Evolutionary conservation across 2,329 filamentous ascomycete species (phyloP), one percentile per base, ranked within the genome.

Genomic region (Rasamsonia emersonii): DNA sequence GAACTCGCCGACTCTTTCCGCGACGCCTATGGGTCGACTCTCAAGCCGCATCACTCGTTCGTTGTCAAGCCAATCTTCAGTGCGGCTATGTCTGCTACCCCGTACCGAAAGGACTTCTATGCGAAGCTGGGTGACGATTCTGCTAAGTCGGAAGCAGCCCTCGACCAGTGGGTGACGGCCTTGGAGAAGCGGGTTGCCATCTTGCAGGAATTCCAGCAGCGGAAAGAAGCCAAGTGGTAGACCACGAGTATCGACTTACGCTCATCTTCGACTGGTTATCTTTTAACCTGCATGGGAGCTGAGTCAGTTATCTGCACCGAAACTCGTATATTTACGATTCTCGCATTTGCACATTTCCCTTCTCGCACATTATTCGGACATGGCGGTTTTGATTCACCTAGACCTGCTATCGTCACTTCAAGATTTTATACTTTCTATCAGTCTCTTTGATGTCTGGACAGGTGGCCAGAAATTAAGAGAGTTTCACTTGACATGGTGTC

Each of bases 101-200:
- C 91, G 2, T 94, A 95, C 71, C 77, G 89, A 47, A 85, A 84
- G 58, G 84, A 89, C 62, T 96, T 98, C 58, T 96, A 95, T 59
- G 64, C 64, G 44, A 94, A 95, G 74, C 70, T 98, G 25, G 86
- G 43, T 18, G 39, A 49, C 6, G 51, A 61, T 36, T 39, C 46
- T 18, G 53, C 51, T 9, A 75, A 79, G 60, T 79, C 91, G 29
- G 49, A 69, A 30, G 54, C 62, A 34, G 75, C 82, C 52, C 60
- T 95, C 50, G 64, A 70, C 46, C 64, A 67, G 42, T 95, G 89
- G 73, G 68, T 96, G 40, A 65, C 61, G n/a, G 76, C 81, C 6
- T 66, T 96, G 49, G 79, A 91, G 65, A 78, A 79, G 60, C 71
- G 81, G 46, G 79, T 95, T 29, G 65, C 48, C n/a, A 88, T 93